Evolutionary conservation across 1,139 yeast species (phyloP), one percentile per base, ranked within the genome.

Genomic region (Scheffersomyces parashehatae): DNA sequence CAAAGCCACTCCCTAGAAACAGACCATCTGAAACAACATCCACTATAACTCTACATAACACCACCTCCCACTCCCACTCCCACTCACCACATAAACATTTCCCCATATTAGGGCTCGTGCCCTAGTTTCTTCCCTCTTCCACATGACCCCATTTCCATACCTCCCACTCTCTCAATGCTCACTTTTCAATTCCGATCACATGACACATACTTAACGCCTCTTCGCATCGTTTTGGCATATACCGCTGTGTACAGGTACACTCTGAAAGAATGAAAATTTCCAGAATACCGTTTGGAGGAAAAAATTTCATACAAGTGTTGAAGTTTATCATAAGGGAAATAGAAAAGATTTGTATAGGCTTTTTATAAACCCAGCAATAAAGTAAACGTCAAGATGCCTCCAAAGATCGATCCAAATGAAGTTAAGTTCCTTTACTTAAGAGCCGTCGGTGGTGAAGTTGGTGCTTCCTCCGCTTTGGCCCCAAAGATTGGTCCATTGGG

Each of bases 401-500:
- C 95, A 83, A 88, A 93, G 84, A 83, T 91, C 82, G 99, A 93
- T 79, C 99, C 99, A 73, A 79, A 65, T 82, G 99, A 93, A 88
- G 97, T 93, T 74, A 91, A 91, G 81, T 89, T 81, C 88, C 83
- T 93, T 81, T 93, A 91, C 90, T 83, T 93, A 79, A 89, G 99
- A 88, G 98, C 99, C 78, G 95, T 91, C 65, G 99, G 99, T 87
- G 99, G 99, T 84, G 99, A 93, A 84, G 96, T 95, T 68, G 99
- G 98, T 83, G 97, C 98, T 70, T 91, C 99, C 56, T 88, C 99
- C 61, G 97, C 99, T 60, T 88, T 95, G 70, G 99, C 99, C 66
- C 99, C 99, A 75, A 93, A 93, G 90, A 93, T 93, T 73, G 99
- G 99, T 88, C 99, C 99, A 66, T 89, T 93, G 73, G 99, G 99